phyloP scores from a whole-genome alignment of 192 early-diverging fungal species.

The Piromyces finnis region DNA sequence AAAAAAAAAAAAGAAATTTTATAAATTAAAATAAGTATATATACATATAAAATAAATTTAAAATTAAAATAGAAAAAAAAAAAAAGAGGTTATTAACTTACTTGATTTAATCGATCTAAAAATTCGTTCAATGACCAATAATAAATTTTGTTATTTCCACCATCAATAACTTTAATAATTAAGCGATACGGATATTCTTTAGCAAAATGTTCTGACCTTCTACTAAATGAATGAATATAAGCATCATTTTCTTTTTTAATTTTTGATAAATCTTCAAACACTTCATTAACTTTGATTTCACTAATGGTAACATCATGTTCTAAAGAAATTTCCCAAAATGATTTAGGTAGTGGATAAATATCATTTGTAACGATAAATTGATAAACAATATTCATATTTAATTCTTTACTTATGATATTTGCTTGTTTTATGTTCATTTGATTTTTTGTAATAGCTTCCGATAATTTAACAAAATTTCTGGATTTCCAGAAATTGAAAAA shows the following conservation, averaged over 20 bases:
- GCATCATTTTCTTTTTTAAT: neutral
- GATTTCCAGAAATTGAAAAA: conserved; percentile 7
- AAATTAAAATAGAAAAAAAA: no score
- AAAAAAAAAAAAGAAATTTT: no score
- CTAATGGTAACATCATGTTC: neutral
- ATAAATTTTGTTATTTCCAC: neutral
- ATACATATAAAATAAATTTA: no score
- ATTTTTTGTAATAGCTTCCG: neutral
- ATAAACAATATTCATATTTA: conserved; percentile 62
- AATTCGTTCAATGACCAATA: neutral
- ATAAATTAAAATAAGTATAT: no score
- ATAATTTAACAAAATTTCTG: conserved; percentile 9
- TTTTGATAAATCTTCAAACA: neutral
- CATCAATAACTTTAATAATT: neutral
- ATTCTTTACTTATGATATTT: conserved; percentile 71
- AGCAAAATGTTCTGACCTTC: neutral
- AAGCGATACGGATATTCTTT: neutral
- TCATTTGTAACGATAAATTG: conserved; percentile 44
- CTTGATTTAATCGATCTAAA: neutral
- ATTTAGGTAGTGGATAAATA: neutral
- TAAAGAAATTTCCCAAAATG: conserved; percentile 18
- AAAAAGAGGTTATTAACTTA: no score
- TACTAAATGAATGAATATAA: neutral
- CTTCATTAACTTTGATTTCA: neutral
- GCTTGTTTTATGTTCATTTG: conserved; percentile 62